Evolutionary conservation across 148 eudicot genomes (phyloP), one percentile per base, ranked within the genome.

Genomic region (Cornus kousa): DNA sequence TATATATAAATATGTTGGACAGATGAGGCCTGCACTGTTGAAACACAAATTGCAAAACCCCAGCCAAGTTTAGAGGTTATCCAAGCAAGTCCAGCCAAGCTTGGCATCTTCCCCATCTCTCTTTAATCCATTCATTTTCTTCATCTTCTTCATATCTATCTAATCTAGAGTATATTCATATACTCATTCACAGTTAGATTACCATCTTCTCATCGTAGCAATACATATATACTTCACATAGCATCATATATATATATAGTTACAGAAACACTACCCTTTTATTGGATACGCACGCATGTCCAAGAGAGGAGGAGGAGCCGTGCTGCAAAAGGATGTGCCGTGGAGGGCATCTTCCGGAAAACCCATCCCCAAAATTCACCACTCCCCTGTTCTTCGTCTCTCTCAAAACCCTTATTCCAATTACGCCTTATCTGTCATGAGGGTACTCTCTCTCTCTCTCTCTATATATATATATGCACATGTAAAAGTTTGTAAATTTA

Each of bases 321-420:
- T 62, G 4, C 85, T 92, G 72, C 89, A 84, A 60, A 83, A 89
- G 60, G 97, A 92, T 71, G 97, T 80, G 20, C 98, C 98, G 3
- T 94, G 98, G 98, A 88, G 98, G 68, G 97, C 89, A 22, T n/a
- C 86, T 55, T 76, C 84, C 9, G 82, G 74, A 22, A 95, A 84
- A 69, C 95, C 99, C 72, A 77, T 91, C 65, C 99, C 99, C 53
- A 93, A 89, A 87, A 93, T 95, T 55, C 95, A 95, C 68, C 90
- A 71, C 77, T 90, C 97, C 65, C 97, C 95, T 80, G 64, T 92
- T 81, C 93, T 93, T 74, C 84, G 93, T 13, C 64, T 88, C 71
- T 81, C 92, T 19, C 88, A 85, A 67, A 86, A 67, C 64, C 90
- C 97, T 75, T 81, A 80, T 83, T 83, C 97, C 68, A 22, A 80